Evolutionary conservation across 169 alveolate genomes (phyloP), one percentile per base, ranked within the genome.

Genomic region (Plasmodium cynomolgi): DNA sequence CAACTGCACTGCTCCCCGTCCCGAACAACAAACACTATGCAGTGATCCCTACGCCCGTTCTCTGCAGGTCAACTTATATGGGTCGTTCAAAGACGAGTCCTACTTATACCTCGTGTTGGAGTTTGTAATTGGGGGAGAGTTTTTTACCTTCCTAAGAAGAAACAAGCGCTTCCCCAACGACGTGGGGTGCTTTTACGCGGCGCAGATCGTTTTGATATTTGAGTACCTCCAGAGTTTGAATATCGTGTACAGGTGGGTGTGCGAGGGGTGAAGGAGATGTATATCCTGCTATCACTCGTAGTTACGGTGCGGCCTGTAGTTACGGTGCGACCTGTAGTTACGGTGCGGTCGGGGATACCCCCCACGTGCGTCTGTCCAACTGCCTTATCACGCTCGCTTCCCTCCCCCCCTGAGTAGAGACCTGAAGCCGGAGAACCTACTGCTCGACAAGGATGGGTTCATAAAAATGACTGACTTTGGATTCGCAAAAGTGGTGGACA

Each of bases 391-490:
- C n/a, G n/a, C n/a, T n/a, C n/a, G n/a, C n/a, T n/a, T n/a, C n/a
- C 20, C 33, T 3, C 73, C 31, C n/a, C 26, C 44, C 94, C 50
- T 73, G 83, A 82, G n/a, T n/a, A 96, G 99, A 91, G 99, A 99
- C 96, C 96, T 99, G 81, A 99, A 99, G 96, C 99, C 99, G 1
- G 99, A 99, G 95, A 99, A 99, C 93, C 95, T 99, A 47, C 97
- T 99, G 72, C 98, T 99, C 73, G 99, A 98, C 79, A 97, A 97
- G 83, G 99, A 98, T 68, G 99, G 99, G 9, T 99, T 99, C 94
- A 97, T 99, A 54, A 99, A 99, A 96, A 96, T 99, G 91, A 99
- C 99, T 0, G 99, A 99, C 92, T 99, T 99, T 97, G 99, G 99
- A 26, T 99, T 99, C 95, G 99, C 99, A 20, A 99, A 99, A 96